A percentile compares a stretch with the other conserved stretches of the same genome.
Evolutionary conservation across 2,329 filamentous ascomycete genomes (phyloP).

Genomic region (Arthrobotrys musiformis): DNA sequence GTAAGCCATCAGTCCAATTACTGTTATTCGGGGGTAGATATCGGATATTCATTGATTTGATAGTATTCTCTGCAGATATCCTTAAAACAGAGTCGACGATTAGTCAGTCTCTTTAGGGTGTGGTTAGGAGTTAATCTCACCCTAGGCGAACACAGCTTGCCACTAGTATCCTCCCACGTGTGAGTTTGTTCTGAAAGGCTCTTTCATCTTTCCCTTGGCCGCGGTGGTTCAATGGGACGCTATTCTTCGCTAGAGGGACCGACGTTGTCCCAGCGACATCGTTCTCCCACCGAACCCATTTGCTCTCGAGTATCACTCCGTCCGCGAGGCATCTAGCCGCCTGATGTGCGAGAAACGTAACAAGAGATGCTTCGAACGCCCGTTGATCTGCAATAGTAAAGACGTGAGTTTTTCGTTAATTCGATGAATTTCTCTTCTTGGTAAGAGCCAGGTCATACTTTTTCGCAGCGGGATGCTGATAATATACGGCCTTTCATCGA

Average conservation of each 20-base stretch:
- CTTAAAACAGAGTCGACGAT: background rate
- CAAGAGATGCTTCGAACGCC: conserved; percentile 47
- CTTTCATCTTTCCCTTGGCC: conserved; percentile 1
- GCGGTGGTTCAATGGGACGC: conserved; percentile 13
- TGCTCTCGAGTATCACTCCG: conserved; percentile 47
- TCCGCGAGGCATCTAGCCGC: conserved; percentile 48
- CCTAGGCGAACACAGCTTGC: conserved; percentile 47
- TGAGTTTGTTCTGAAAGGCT: conserved; percentile 19
- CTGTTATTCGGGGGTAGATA: conserved; percentile 51
- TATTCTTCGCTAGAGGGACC: background rate
- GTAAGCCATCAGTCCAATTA: conserved; percentile 24
- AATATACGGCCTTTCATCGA: conserved; percentile 41
- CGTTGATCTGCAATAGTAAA: conserved; percentile 20
- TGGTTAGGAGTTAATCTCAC: background rate
- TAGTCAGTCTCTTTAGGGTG: background rate
- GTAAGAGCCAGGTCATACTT: conserved; percentile 2
- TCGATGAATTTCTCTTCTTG: no score
- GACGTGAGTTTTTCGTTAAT: background rate
- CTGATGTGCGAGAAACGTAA: conserved; percentile 40
- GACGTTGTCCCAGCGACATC: background rate
- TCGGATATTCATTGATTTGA: conserved; percentile 50
- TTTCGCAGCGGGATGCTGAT: conserved; percentile 52
- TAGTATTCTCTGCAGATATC: conserved; percentile 42
- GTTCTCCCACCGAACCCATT: conserved; percentile 54
- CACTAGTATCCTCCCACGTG: conserved; percentile 44